Evolutionary conservation across 1,139 yeast genomes (phyloP), one percentile per base, ranked within the genome.

Genomic region (Blastobotrys proliferans): DNA sequence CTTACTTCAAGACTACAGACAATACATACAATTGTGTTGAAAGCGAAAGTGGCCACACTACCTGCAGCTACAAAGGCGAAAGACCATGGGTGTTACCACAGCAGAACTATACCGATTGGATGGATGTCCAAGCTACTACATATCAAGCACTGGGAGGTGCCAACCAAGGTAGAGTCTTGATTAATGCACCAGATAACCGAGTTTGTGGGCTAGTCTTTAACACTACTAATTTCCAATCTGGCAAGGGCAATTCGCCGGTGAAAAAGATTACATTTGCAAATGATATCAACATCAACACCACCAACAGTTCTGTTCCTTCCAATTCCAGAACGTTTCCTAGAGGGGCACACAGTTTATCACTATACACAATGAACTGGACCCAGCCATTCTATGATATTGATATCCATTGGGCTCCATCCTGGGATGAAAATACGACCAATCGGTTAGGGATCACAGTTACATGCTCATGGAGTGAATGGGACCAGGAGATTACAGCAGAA

Each of bases 391-490:
- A 77, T 56, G 83, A 74, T 50, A 51, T 87, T 39, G 84, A 81
- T 1, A 58, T 87, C 44, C 84, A 83, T 56, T 86, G 95, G 95
- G 69, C 83, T 33, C 94, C 94, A 3, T 74, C 74, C 45, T 69
- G 81, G 47, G 70, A 76, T 49, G 63, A 58, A 18, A 70, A 61
- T n/a, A 43, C 35, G 20, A 52, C 53, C 37, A 51, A 55, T 25
- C 39, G 52, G 8, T 52, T 86, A 45, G 82, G 81, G 1, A 69
- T 85, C 1, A 63, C 67, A 8, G 70, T 85, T 3, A 68, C 74
- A 21, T 86, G 95, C 58, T 76, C 67, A 54, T 85, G 94, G 94
- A 81, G 83, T 9, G 94, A 85, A 51, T 74, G 76, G 55, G 79
- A 75, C 33, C 67, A 68, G 3, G 66, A 65, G 29, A 54, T 70